Conservation (phyloP, 768 basidiomycete genomes). For the Hygrophoropsis aurantiaca region DNA sequence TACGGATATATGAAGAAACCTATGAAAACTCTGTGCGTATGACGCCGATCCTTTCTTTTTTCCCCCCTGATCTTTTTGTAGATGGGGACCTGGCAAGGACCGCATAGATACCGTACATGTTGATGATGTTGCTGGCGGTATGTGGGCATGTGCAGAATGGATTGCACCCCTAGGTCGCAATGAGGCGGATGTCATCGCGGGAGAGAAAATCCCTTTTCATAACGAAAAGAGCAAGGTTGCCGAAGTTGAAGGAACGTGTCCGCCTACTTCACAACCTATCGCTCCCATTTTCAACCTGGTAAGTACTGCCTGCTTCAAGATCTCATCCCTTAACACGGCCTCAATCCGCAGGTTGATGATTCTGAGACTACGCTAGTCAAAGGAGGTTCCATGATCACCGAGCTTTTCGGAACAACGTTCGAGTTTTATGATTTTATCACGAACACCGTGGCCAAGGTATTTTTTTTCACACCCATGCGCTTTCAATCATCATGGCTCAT, state of each 20-base stretch:
- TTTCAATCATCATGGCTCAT: too few relatives aligned
- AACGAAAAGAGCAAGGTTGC: constrained; percentile 70
- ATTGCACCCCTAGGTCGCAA: constrained; percentile 61
- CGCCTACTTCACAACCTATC: constrained; percentile 54
- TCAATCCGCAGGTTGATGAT: constrained; percentile 61
- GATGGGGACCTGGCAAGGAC: constrained; percentile 80
- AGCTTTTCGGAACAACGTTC: constrained; percentile 75
- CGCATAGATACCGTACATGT: constrained; percentile 75
- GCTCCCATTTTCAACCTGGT: constrained; percentile 87
- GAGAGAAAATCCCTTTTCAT: constrained; percentile 63
- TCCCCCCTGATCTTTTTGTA: constrained; percentile 26
- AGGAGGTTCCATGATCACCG: constrained; percentile 63
- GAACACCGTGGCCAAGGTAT: constrained; percentile 65
- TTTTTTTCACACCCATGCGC: constrained; percentile 7
- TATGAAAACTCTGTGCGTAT: constrained; percentile 77
- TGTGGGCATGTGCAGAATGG: constrained; percentile 80
- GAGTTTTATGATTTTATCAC: constrained; percentile 78
- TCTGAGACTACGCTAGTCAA: constrained; percentile 68
- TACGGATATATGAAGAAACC: constrained; percentile 83
- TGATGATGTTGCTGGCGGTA: constrained; percentile 74
- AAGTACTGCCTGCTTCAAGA: constrained; percentile 14
- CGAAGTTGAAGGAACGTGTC: constrained; percentile 61
- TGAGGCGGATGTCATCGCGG: constrained; percentile 63
- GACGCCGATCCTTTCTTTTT: constrained; percentile 2
- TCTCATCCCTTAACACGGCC: constrained; percentile 1